Evolutionary conservation across 75 land plant species (phyloP), one percentile per base, ranked within the genome.

Genomic region (Picea sitchensis): DNA sequence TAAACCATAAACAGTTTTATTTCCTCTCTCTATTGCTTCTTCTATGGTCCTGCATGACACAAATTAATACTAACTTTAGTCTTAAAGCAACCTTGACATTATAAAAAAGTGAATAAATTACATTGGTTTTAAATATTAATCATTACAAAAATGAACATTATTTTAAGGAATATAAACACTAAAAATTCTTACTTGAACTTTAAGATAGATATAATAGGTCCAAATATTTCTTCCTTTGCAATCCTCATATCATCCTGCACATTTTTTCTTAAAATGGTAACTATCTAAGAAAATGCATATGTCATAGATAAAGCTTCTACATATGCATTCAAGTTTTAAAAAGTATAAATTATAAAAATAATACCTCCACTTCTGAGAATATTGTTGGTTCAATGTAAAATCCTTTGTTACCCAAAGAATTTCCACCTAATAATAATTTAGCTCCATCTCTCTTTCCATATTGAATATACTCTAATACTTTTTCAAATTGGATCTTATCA

Each of bases 331-430:
- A 51, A 1, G 36, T 15, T 34, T 51, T 1, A 51, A 51, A 0
- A 51, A 51, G 9, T 51, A 51, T 11, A 51, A 51, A 51, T 32
- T 36, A 36, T 5, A 14, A 5, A 15, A 14, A 68, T 1, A 68
- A 36, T 87, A 94, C 92, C 86, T 85, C 80, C 30, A 94, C 95
- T 81, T 94, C 91, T 18, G 88, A 76, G 67, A 96, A 96, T n/a
- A 94, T 80, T 18, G 99, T 96, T 7, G 99, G 99, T 80, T 96
- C 87, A 78, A 96, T 88, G 59, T 92, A 96, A 78, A 82, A 93
- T 14, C 98, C 98, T 79, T 88, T 88, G 1, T 78, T 67, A 21
- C 90, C 91, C 20, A 77, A 56, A 14, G 84, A 80, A 38, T 80
- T 85, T 5, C 99, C 99, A 59, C 99, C 99, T 12, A 91, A 84